Conservation (phyloP, 768 basidiomycete genomes). For the Filobasidium wieringae region DNA sequence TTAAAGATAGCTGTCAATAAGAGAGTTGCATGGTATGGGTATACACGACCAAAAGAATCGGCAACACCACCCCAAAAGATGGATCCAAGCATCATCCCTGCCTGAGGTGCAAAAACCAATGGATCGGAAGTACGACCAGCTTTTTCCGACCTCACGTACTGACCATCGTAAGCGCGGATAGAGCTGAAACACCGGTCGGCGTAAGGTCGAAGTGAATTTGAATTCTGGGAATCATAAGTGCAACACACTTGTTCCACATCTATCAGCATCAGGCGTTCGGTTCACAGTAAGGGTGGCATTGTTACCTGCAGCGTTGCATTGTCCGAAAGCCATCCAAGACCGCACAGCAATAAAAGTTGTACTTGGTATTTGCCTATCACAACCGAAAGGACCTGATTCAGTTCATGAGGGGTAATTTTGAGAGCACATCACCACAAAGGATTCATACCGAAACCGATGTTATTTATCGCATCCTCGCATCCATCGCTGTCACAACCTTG, state of each 20-base stretch:
- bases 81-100: conserved; percentile 95
- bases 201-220: conserved; percentile 73
- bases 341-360: conserved; percentile 34
- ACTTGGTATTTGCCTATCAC: conserved; percentile 33
- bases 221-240: conserved; percentile 90
- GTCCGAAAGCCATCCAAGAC: conserved; percentile 38
- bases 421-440: too few relatives aligned
- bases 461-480: conserved; percentile 33
- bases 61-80: conserved; percentile 81
- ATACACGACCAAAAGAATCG: conserved; percentile 73
- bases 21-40: conserved; percentile 85
- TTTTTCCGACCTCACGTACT: conserved; percentile 13
- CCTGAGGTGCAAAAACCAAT: not conserved
- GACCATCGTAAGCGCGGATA: conserved; percentile 64
- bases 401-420: too few relatives aligned
- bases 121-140: not conserved
- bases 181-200: conserved; percentile 61
- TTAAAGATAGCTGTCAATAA: conserved; percentile 86
- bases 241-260: conserved; percentile 39
- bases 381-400: not conserved
- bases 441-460: conserved; percentile 36
- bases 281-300: conserved; percentile 21
- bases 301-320: conserved; percentile 30
- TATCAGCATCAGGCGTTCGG: not conserved
- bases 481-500: conserved; percentile 17